Evolutionary conservation across 2,329 filamentous ascomycete species (phyloP), one percentile per base, ranked within the genome.

Genomic region (Paracoccidioides brasiliensis): DNA sequence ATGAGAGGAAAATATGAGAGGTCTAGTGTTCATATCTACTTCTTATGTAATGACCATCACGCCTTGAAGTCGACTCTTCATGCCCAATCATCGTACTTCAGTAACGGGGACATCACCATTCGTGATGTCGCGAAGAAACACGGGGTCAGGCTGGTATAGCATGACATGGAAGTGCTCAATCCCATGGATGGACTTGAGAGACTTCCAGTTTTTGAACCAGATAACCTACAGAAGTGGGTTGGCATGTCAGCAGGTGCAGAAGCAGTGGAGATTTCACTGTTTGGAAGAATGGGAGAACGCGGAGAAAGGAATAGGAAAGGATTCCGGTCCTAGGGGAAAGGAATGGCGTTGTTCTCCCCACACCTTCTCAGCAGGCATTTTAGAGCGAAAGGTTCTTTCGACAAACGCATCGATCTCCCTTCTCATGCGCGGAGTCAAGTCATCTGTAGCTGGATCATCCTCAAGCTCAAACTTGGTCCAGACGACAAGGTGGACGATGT

Each of bases 101-200:
- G 9, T 30, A 65, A 86, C 75, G 1, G 88, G 83, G 46, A 85
- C 75, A 72, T 95, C 89, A 10, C 83, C 85, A 41, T 81, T 74
- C 5, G 89, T 95, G 58, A 95, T 78, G 55, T 81, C 73, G 53
- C 74, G 73, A 48, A 95, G 71, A 61, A 94, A 88, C 3, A 74
- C 77, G 42, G 76, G 74, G 63, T 91, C 83, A 0, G 90, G 84
- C 62, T 88, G 78, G 68, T 84, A 86, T 54, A 96, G 75, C 43
- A 81, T 66, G 22, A 81, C 70, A 69, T 81, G 79, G 10, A 81
- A 71, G 70, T 81, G 79, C 62, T 81, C 79, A 44, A 81, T 66
- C 0, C 76, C 76, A 56, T 79, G 70, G 42, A 84, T 79, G 60
- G 79, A 82, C 67, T 84, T 81, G 66, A 83, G 63, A 41, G 74